Base-by-base conservation (phyloP, 176 grass and related monocot species). In the Bromus sterilis region DNA sequence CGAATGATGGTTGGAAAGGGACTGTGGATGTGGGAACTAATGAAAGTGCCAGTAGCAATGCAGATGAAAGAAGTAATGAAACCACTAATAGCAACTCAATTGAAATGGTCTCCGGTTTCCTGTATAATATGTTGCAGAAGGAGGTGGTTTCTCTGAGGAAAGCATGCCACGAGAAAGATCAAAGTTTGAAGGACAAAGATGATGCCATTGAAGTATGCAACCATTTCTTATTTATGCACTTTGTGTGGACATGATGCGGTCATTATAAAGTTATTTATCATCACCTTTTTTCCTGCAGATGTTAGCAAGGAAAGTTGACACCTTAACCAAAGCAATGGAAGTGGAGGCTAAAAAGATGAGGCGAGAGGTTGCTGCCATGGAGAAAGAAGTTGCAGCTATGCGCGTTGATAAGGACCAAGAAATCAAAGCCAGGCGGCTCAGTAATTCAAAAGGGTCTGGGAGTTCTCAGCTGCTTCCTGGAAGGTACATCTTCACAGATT, bases 271-370 rank as follows among this genome's bases (percentile, higher is more conserved):
- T 75, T 39, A 41, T 12, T 69, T 69, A 41, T 66, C 69, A 4
- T 80, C 21, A 66, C 53, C 31, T 59, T 20, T 84, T 41, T 32
- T 51, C 62, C 7, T 81, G 28, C 80, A 99, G 96, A 93, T 95
- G 87, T 48, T 99, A 81, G 89, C 84, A 41, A 99, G 90, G 85
- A 99, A 95, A 90, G 93, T 99, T 55, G 96, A 95, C 74, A 99
- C 96, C 76, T 87, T 99, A 34, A 95, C 87, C 25, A 99, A 95
- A 91, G 96, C 96, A 66, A 99, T 99, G 96, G 96, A 95, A 89
- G 96, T 99, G 80, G 96, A 99, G 69, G 96, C 93, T 36, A 99
- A 95, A 89, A 99, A 99, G 82, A 93, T 99, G 91, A 93, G 96
- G 83, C 91, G 96, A 65, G 93, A 99, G 63, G 97, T 99, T 61